These are phyloP conservation scores for Crithidia bombi DNA, from an alignment of 208 protist genomes.

Conservation along the genomic window DNA sequence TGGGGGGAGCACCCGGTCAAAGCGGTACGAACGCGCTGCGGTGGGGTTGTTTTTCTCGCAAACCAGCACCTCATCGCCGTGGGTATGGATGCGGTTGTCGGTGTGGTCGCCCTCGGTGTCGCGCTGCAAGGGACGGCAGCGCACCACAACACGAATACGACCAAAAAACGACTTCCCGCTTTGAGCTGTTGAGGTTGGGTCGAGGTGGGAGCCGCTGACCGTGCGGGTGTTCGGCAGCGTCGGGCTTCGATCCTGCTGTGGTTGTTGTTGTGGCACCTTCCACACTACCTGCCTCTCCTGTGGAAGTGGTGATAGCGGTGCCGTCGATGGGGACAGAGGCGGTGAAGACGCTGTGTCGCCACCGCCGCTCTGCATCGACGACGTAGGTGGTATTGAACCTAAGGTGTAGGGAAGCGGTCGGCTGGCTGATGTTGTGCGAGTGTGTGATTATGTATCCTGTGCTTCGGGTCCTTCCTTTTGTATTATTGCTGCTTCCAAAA, in stretches of 20 bases:
- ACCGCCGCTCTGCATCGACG: conserved; percentile 11
- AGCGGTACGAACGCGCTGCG: conserved; percentile 62
- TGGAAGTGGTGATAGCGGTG: background rate
- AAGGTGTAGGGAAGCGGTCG: background rate
- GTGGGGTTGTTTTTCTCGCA: conserved; percentile 21
- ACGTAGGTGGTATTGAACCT: background rate
- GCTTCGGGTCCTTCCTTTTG: too few species aligned
- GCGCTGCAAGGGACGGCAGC: conserved; percentile 61
- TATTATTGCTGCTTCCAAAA: too few species aligned
- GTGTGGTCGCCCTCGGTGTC: conserved; percentile 41
- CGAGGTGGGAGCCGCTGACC: background rate
- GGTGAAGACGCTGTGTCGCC: background rate
- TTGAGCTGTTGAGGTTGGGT: background rate
- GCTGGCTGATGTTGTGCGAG: too few species aligned
- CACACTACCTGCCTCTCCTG: conserved; percentile 8
- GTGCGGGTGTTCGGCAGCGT: background rate
- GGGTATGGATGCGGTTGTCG: conserved; percentile 44
- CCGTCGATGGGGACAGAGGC: background rate
- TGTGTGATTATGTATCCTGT: too few species aligned
- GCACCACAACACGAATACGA: conserved; percentile 68
- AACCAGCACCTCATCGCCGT: conserved; percentile 39
- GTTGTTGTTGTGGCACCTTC: conserved; percentile 10
- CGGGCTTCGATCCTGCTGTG: background rate
- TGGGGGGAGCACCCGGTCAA: conserved; percentile 72
- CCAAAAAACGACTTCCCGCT: conserved; percentile 13